Evolutionary conservation across 768 basidiomycete genomes (phyloP).

Genomic region (Butyriboletus loyo): DNA sequence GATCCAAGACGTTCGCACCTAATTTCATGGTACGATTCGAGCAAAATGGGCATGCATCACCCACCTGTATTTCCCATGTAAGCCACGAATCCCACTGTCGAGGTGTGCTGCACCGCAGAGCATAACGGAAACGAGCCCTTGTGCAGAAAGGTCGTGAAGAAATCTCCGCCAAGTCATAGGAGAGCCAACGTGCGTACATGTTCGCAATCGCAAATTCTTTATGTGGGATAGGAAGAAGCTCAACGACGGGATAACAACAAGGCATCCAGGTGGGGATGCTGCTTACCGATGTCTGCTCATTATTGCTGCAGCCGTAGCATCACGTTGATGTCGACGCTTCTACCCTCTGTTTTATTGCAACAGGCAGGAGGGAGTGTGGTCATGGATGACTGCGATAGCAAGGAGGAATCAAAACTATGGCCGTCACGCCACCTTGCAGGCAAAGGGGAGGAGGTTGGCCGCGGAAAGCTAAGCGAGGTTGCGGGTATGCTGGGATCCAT

Average conservation of each 20-base stretch:
- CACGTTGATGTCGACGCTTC: slow-evolving; percentile 29
- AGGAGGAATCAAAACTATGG: slow-evolving; percentile 18
- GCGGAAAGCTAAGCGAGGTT: slow-evolving; percentile 28
- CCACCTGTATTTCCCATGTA: slow-evolving; percentile 20
- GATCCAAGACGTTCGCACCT: slow-evolving; percentile 17
- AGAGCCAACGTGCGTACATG: slow-evolving; percentile 14
- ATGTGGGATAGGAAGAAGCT: slow-evolving; percentile 18
- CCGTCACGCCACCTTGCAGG: slow-evolving; percentile 28
- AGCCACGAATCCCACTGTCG: slow-evolving; percentile 15
- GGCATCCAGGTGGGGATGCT: slow-evolving; percentile 14
- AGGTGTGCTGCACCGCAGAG: slow-evolving; percentile 21
- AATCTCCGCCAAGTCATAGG: slow-evolving; percentile 25
- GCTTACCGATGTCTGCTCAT: slow-evolving; percentile 23
- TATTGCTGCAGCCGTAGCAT: slow-evolving; percentile 24
- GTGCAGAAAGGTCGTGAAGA: slow-evolving; percentile 10
- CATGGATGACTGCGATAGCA: slow-evolving; percentile 20
- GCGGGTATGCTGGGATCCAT: slow-evolving; percentile 18
- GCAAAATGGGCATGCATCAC: slow-evolving; percentile 22
- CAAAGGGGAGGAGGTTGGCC: slow-evolving; percentile 22
- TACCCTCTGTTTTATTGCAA: slow-evolving; percentile 20
- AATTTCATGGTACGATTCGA: slow-evolving; percentile 7
- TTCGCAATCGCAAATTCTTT: slow-evolving; percentile 23
- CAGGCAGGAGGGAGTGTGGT: slow-evolving; percentile 25
- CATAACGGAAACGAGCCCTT: slow-evolving; percentile 15
- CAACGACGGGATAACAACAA: slow-evolving; percentile 3